These are phyloP conservation scores for Trichoderma sp. DNA, from an alignment of 2,329 filamentous ascomycete genomes.

Conservation along the genomic window DNA sequence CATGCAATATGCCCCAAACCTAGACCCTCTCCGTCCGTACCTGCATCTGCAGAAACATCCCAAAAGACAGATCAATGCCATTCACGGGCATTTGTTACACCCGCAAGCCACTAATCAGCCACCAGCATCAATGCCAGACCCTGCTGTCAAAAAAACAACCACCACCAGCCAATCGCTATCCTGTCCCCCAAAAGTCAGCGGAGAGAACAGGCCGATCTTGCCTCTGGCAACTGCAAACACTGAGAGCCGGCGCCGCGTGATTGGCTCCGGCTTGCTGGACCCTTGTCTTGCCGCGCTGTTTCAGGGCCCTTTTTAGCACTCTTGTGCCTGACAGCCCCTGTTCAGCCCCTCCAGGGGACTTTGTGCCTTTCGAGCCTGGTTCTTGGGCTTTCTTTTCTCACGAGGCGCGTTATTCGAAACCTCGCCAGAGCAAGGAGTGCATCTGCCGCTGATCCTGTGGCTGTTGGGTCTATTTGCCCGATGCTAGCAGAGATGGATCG, in stretches of 20 bases:
- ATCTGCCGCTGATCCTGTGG: background rate
- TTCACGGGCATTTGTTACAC: background rate
- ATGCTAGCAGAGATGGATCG: background rate
- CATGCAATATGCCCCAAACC: background rate
- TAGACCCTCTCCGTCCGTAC: background rate
- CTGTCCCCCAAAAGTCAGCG: background rate
- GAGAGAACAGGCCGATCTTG: background rate
- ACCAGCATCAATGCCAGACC: background rate
- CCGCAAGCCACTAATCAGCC: background rate
- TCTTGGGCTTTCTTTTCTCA: background rate
- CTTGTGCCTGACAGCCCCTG: background rate
- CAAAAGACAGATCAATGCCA: background rate
- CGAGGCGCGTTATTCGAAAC: background rate
- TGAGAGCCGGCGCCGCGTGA: background rate
- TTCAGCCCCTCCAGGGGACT: background rate
- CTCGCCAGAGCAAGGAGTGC: background rate
- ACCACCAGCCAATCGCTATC: background rate
- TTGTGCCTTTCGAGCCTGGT: background rate
- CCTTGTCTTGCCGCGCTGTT: background rate
- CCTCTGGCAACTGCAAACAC: background rate
- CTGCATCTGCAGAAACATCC: background rate
- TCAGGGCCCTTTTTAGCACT: slow-evolving; percentile 2
- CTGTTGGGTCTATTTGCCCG: background rate
- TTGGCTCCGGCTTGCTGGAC: background rate
- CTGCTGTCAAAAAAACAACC: background rate